Percentiles rank a stretch among this genome's conserved stretches.
phyloP scores from a whole-genome alignment of 2,329 filamentous ascomycete species.

The Fusarium pseudonygamai region DNA sequence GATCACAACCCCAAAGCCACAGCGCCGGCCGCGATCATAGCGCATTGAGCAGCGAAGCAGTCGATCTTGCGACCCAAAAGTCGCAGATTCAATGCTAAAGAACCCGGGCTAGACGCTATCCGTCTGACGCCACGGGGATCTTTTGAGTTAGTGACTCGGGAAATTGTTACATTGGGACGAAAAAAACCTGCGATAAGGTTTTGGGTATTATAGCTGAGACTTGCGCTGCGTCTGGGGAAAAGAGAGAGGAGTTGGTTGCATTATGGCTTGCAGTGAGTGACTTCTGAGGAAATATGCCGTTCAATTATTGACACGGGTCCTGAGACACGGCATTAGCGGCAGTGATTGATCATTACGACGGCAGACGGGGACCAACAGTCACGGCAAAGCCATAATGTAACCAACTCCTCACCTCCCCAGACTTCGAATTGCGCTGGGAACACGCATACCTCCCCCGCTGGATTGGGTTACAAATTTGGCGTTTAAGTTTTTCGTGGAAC shows the following conservation, averaged over 20 bases:
- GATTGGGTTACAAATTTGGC: not conserved
- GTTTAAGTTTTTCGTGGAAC: not conserved
- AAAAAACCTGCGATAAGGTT: not conserved
- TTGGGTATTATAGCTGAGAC: not conserved
- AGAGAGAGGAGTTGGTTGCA: not conserved
- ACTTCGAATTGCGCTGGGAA: not conserved
- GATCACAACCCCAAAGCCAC: not conserved
- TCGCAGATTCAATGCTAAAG: not conserved
- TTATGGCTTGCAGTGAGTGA: not conserved
- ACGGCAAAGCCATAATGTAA: not conserved
- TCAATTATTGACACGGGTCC: not conserved
- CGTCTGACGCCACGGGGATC: not conserved
- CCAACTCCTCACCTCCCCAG: not conserved
- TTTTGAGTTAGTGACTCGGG: not conserved
- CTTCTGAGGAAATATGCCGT: not conserved
- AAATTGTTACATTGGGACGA: not conserved
- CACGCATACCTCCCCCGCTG: no score
- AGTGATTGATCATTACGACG: not conserved
- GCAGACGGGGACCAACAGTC: not conserved
- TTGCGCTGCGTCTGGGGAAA: not conserved
- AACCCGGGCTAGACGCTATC: no score
- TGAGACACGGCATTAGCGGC: not conserved
- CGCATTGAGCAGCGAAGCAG: not conserved
- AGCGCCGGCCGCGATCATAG: not conserved
- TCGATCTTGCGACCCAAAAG: not conserved